A percentile compares a stretch with the other conserved stretches of the same genome.
Conservation (phyloP, 176 grass and related monocot species). For the Carex parvula region DNA sequence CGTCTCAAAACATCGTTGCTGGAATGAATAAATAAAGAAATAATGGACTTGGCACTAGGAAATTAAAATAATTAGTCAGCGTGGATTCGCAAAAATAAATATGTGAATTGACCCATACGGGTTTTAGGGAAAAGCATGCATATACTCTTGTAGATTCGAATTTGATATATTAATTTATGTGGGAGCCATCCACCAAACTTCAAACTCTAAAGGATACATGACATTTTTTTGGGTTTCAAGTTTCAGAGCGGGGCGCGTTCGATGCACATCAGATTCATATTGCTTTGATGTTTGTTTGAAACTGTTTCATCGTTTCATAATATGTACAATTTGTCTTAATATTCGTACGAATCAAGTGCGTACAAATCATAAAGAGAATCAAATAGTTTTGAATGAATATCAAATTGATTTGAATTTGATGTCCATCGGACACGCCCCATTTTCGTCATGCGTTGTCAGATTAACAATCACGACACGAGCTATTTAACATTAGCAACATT, state of each 20-base stretch:
- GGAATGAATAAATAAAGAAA: not conserved
- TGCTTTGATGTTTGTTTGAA: no score
- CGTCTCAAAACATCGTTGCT: not conserved
- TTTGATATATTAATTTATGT: not conserved
- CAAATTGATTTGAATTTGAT: no score
- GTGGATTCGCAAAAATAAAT: not conserved
- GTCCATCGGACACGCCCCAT: no score
- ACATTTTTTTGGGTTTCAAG: not conserved
- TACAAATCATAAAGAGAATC: no score
- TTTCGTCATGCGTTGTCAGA: no score
- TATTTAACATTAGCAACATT: not conserved
- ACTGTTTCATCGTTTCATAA: no score
- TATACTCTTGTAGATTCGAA: not conserved
- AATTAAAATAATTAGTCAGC: not conserved
- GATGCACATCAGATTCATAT: no score
- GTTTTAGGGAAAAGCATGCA: not conserved
- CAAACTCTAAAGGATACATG: not conserved
- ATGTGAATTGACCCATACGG: not conserved
- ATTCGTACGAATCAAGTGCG: no score
- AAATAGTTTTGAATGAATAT: no score
- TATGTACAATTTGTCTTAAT: no score
- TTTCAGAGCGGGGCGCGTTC: no score
- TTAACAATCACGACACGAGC: not conserved
- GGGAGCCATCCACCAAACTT: not conserved
- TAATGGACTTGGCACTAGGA: not conserved